Evolutionary conservation across 129 eudicot species (phyloP).

Genomic region (Lactuca sativa): DNA sequence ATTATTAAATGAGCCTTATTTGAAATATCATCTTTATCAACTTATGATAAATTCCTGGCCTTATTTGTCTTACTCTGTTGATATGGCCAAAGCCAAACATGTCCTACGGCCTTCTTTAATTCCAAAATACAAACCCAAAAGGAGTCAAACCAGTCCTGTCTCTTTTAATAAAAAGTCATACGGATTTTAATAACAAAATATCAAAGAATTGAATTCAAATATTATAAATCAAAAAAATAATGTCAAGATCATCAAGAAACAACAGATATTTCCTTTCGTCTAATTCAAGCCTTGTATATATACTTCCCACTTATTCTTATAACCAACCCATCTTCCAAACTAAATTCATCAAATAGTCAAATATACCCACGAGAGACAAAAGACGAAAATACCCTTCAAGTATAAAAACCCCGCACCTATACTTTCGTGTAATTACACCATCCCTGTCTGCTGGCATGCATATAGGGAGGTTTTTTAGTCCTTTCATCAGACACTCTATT

Average conservation of each 20-base stretch:
- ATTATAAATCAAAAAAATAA: conserved; percentile 27
- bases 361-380: conserved; percentile 46
- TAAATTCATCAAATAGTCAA: conserved; percentile 36
- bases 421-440: conserved; percentile 61
- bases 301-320: conserved; percentile 48
- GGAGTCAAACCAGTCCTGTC: not conserved
- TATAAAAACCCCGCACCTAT: conserved; percentile 45
- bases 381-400: conserved; percentile 33
- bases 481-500: conserved; percentile 12
- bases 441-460: conserved; percentile 48
- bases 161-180: too few relatives aligned
- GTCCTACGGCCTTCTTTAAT: too few relatives aligned
- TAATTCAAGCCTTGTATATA: conserved; percentile 17
- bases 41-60: too few relatives aligned
- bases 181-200: not conserved
- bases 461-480: conserved; percentile 37
- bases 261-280: conserved; percentile 29
- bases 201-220: conserved; percentile 32
- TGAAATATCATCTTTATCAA: too few relatives aligned
- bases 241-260: conserved; percentile 34
- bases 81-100: too few relatives aligned
- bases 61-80: too few relatives aligned
- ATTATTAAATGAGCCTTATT: too few relatives aligned
- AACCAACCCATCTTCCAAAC: conserved; percentile 27
- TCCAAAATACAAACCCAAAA: not conserved